These are phyloP conservation scores for Penicillium sp. DNA, from an alignment of 2,329 filamentous ascomycete genomes.

Conservation along the genomic window DNA sequence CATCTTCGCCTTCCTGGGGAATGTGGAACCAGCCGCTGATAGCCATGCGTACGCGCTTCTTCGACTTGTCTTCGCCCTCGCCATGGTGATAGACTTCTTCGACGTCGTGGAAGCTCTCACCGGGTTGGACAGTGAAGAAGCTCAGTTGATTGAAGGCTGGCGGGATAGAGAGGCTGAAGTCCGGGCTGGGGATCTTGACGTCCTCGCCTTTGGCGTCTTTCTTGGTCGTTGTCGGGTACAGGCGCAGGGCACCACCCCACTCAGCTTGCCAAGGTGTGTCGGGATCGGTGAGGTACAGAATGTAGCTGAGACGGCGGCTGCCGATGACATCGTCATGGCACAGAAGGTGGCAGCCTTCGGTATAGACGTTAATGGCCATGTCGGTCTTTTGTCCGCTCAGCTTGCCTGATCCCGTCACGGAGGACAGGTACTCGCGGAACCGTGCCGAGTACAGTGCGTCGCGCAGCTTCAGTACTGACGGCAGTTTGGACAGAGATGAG, in stretches of 20 bases:
- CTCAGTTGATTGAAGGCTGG: slow-evolving; percentile 96
- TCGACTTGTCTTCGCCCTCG: slow-evolving; percentile 59
- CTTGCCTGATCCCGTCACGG: slow-evolving; percentile 80
- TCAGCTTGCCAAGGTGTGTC: slow-evolving; percentile 84
- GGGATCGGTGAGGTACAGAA: slow-evolving; percentile 91
- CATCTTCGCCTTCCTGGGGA: slow-evolving; percentile 88
- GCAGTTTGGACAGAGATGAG: slow-evolving; percentile 77
- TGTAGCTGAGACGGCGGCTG: slow-evolving; percentile 93
- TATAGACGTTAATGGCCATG: slow-evolving; percentile 99
- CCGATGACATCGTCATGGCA: slow-evolving; percentile 99
- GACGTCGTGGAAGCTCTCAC: slow-evolving; percentile 98
- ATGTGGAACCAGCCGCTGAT: slow-evolving; percentile 99
- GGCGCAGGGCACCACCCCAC: slow-evolving; percentile 87
- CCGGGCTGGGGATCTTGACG: slow-evolving; percentile 76
- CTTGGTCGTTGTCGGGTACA: slow-evolving; percentile 72
- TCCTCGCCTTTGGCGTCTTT: slow-evolving; percentile 68
- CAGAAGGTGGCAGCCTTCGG: slow-evolving; percentile 88
- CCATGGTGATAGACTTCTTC: slow-evolving; percentile 87
- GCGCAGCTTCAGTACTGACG: slow-evolving; percentile 85
- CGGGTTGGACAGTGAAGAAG: slow-evolving; percentile 97
- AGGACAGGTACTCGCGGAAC: slow-evolving; percentile 85
- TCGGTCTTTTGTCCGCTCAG: slow-evolving; percentile 93
- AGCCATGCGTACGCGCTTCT: slow-evolving; percentile 77
- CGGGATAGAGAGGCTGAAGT: slow-evolving; percentile 78
- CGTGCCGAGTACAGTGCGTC: slow-evolving; percentile 88